Base-by-base conservation (phyloP, 2,329 filamentous ascomycete genomes). In the Pseudopithomyces chartarum region DNA sequence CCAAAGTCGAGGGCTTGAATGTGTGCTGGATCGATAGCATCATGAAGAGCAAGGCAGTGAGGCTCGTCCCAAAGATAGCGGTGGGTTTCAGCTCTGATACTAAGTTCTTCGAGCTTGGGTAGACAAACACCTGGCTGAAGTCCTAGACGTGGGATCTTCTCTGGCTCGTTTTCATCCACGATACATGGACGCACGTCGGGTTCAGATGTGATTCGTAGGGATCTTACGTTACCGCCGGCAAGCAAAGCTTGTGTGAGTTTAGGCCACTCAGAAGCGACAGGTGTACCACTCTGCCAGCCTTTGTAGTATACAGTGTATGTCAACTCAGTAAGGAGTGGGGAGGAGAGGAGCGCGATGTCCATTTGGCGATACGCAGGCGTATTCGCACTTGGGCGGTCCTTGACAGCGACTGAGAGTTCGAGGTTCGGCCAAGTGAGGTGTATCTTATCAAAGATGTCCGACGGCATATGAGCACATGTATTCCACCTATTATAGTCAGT, bases 1-100 rank as follows among this genome's bases (percentile, higher is more conserved):
- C 53, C 52, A 36, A 63, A 57, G 23, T 60, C 55, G 12, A 63
- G 58, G 12, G 32, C 51, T 8, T 48, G 47, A 17, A 63, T 10
- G n/a, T 13, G 36, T 1, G 58, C 45, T 20, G 32, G 26, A 20
- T 60, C 48, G 44, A 56, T 54, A 2, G 49, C 15, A 26, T 58
- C 29, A 13, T 36, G 52, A 8, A 60, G 49, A 23, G 49, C 13
- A 2, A 8, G 20, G 33, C 48, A 54, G 17, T 60, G 52, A 7
- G 29, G 49, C 10, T 20, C 33, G 22, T 53, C 48, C 52, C 55
- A 58, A 2, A 36, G 15, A 29, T 56, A 54, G 23, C 10, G 17
- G 12, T 17, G 6, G 17, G 32, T 38, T 11, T 42, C 7, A 2
- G 4, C 19, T 7, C n/a, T 12, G 17, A 60, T 45, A 11, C 15